A percentile compares a stretch with the other conserved stretches of the same genome.
Conservation (phyloP, 2,329 filamentous ascomycete species). For the Drechmeria coniospora region DNA sequence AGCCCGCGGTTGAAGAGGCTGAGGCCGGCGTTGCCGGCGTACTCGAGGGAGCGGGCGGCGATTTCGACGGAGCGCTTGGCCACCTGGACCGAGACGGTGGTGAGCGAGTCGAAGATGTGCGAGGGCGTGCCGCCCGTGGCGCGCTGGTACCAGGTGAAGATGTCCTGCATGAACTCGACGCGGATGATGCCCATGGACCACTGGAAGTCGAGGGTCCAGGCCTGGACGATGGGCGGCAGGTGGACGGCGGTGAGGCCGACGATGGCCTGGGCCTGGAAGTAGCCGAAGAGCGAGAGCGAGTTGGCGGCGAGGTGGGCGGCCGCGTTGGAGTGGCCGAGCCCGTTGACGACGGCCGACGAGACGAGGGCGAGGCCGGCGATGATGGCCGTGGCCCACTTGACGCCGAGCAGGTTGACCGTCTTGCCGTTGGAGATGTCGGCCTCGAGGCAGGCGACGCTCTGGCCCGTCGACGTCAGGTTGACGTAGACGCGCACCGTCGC, state of each 20-base stretch:
- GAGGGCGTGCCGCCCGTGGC: constrained; percentile 78
- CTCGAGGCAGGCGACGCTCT: constrained; percentile 71
- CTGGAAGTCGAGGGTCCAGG: constrained; percentile 96
- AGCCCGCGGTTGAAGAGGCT: constrained; percentile 39
- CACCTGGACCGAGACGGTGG: constrained; percentile 67
- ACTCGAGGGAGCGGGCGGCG: constrained; percentile 41
- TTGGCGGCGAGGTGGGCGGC: constrained; percentile 90
- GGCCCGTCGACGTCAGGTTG: constrained; percentile 46
- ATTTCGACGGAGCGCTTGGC: constrained; percentile 43
- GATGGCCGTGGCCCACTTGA: constrained; percentile 79
- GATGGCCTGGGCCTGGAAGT: constrained; percentile 90
- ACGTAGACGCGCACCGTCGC: constrained; percentile 71
- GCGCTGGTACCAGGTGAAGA: constrained; percentile 92
- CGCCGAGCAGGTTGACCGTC: constrained; percentile 75
- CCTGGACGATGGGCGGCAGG: constrained; percentile 73
- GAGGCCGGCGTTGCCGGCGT: constrained; percentile 19
- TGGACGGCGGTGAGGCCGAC: constrained; percentile 69
- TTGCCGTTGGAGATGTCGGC: constrained; percentile 80
- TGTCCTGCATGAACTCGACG: constrained; percentile 70
- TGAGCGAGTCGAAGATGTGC: constrained; percentile 59
- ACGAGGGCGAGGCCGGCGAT: constrained; percentile 73
- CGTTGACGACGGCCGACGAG: constrained; percentile 77
- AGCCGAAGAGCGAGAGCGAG: constrained; percentile 82
- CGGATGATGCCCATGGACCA: constrained; percentile 96
- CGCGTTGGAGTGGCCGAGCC: constrained; percentile 82